These are phyloP conservation scores for Sonneratia caseolaris DNA, from an alignment of 345 rosid genomes.

Conservation along the genomic window DNA sequence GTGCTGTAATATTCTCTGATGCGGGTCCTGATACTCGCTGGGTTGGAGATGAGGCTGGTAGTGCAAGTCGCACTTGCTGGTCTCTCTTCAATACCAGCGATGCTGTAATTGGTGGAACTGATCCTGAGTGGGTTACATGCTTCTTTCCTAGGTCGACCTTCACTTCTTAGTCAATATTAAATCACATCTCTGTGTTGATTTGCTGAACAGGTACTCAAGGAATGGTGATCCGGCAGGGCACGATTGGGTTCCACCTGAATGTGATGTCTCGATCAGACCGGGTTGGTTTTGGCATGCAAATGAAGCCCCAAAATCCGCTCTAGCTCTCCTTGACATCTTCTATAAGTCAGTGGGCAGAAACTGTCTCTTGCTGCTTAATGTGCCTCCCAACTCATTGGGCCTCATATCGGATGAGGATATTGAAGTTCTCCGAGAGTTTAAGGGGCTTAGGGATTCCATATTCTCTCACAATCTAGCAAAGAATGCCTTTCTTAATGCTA, in stretches of 20 bases:
- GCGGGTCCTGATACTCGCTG: constrained; percentile 79
- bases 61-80: constrained; percentile 70
- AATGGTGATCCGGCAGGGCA: constrained; percentile 58
- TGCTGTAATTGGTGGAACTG: constrained; percentile 48
- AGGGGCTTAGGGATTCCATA: constrained; percentile 38
- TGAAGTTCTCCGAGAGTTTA: constrained; percentile 57
- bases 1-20: constrained; percentile 70
- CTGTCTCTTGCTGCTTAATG: constrained; percentile 61
- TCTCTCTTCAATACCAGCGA: constrained; percentile 61
- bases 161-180: background rate
- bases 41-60: constrained; percentile 77
- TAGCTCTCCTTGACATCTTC: constrained; percentile 60
- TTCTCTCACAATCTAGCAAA: constrained; percentile 53
- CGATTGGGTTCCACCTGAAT: constrained; percentile 88
- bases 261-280: constrained; percentile 81
- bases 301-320: constrained; percentile 68
- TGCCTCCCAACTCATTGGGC: constrained; percentile 84
- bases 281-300: constrained; percentile 97
- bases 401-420: constrained; percentile 65
- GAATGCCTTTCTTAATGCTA: constrained; percentile 32
- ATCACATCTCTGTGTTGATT: constrained; percentile 2
- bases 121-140: constrained; percentile 43
- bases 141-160: background rate
- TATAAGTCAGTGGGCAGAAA: constrained; percentile 77
- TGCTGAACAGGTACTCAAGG: constrained; percentile 35